These are phyloP conservation scores for Paratinospora sagittata DNA, from an alignment of 164 flowering plant genomes.

Conservation along the genomic window DNA sequence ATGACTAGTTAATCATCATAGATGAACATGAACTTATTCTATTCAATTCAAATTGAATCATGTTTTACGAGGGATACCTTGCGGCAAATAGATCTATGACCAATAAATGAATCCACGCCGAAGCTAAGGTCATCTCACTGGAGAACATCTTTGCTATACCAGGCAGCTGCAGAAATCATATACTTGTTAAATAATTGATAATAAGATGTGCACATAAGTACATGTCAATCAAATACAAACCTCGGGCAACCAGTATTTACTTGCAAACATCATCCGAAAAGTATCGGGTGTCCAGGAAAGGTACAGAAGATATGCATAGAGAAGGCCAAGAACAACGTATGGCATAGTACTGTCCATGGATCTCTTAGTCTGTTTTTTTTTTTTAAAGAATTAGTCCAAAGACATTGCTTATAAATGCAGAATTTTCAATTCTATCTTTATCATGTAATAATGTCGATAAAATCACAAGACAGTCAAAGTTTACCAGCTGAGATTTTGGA, in stretches of 20 bases:
- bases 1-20: background rate
- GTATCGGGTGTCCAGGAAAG: slow-evolving; percentile 97
- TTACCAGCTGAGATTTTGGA: slow-evolving; percentile 72
- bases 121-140: slow-evolving; percentile 82
- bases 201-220: background rate
- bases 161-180: slow-evolving; percentile 44
- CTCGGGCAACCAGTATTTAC: slow-evolving; percentile 89
- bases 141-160: slow-evolving; percentile 86
- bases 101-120: slow-evolving; percentile 93
- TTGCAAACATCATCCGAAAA: slow-evolving; percentile 62
- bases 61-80: slow-evolving; percentile 43
- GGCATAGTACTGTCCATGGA: slow-evolving; percentile 68
- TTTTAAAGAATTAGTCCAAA: background rate
- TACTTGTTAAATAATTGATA: background rate
- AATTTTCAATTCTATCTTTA: background rate
- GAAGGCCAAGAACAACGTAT: slow-evolving; percentile 58
- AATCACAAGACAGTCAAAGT: slow-evolving; percentile 6
- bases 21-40: background rate
- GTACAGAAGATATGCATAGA: slow-evolving; percentile 73
- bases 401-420: background rate
- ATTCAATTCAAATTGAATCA: slow-evolving; percentile 11
- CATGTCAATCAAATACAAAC: slow-evolving; percentile 27
- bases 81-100: slow-evolving; percentile 92
- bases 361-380: slow-evolving; percentile 65
- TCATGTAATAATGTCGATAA: background rate